Percentiles rank a stretch among this genome's conserved stretches.
Evolutionary conservation across 495 filamentous ascomycete genomes (phyloP).

Genomic region (Cercophora samala): DNA sequence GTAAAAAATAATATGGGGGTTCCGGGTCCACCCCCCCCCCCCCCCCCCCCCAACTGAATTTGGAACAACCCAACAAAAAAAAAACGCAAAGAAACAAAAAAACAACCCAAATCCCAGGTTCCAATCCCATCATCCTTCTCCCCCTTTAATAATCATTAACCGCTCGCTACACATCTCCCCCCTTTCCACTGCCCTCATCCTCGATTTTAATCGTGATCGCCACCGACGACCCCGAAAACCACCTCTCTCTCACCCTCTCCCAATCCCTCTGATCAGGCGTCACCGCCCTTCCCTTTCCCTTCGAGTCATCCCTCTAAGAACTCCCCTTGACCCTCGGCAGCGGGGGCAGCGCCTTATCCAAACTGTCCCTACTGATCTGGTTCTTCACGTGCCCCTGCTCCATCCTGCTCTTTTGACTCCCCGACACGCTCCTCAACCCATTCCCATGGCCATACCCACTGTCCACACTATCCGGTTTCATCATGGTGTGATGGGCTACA

Average conservation of each 20-base stretch:
- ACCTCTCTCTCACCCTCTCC: slow-evolving; percentile 19
- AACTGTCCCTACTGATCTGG: slow-evolving; percentile 41
- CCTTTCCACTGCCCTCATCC: background rate
- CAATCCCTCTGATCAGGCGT: slow-evolving; percentile 16
- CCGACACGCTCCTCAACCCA: slow-evolving; percentile 27
- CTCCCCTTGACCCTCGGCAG: slow-evolving; percentile 37
- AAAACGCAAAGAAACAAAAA: slow-evolving; percentile 16
- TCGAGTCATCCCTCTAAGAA: slow-evolving; percentile 24
- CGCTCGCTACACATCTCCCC: background rate
- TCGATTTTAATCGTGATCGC: background rate
- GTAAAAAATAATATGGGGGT: too few species aligned
- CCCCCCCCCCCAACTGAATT: too few species aligned
- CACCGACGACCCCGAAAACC: slow-evolving; percentile 1
- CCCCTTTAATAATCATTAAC: background rate
- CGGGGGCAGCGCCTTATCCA: slow-evolving; percentile 57
- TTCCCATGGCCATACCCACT: slow-evolving; percentile 31
- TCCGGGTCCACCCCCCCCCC: too few species aligned
- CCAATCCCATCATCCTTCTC: background rate
- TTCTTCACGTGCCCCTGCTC: slow-evolving; percentile 15
- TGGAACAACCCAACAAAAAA: background rate
- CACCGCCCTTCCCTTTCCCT: background rate
- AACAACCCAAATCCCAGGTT: background rate
- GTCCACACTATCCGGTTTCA: slow-evolving; percentile 41
- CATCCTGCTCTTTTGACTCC: slow-evolving; percentile 28
- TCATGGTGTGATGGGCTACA: slow-evolving; percentile 2